Base-by-base conservation (phyloP, 2,329 filamentous ascomycete species). In the Clarireedia sp. region DNA sequence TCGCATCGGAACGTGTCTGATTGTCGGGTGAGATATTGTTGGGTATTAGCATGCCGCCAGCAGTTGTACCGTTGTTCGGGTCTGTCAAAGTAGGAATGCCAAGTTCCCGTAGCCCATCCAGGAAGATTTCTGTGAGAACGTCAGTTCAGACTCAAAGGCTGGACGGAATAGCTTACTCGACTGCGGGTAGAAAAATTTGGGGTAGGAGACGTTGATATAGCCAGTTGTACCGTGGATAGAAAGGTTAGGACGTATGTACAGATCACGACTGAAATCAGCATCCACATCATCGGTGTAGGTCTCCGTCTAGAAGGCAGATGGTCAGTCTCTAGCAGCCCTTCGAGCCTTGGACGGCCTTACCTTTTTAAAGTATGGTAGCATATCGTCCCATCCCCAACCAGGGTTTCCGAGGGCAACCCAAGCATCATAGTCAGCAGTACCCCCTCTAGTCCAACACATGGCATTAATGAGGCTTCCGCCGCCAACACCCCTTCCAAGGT, bases 391-490 rank as follows among this genome's bases (percentile, higher is more conserved):
- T 1, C 67, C 60, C 58, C 60, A 56, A 58, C 57, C 70, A 63
- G 55, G 41, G 47, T 74, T 75, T 0, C 73, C 74, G 9, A 76
- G 60, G 2, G 63, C 59, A 38, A 68, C 66, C 73, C 74, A 76
- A 0, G 69, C 62, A 55, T 75, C 64, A 48, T 73, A 71, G 33
- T 63, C 62, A 7, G 56, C 59, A 41, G 29, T 51, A 17, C 55
- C 56, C 7, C 62, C 62, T 52, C 61, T 55, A 16, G 58, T 60
- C 61, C 62, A 63, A 37, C 60, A 64, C 63, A 73, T 70, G n/a
- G 69, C 72, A 63, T 76, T 75, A 48, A 76, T 63, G 5, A 69
- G 66, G 16, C 67, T 70, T 5, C 73, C 71, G 7, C 74, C 74
- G 17, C 73, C 72, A 48, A 60, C 49, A 41, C 59, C 62, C 36